Evolutionary conservation across 2,329 filamentous ascomycete genomes (phyloP).

Genomic region (Pseudogymnoascus sp.): DNA sequence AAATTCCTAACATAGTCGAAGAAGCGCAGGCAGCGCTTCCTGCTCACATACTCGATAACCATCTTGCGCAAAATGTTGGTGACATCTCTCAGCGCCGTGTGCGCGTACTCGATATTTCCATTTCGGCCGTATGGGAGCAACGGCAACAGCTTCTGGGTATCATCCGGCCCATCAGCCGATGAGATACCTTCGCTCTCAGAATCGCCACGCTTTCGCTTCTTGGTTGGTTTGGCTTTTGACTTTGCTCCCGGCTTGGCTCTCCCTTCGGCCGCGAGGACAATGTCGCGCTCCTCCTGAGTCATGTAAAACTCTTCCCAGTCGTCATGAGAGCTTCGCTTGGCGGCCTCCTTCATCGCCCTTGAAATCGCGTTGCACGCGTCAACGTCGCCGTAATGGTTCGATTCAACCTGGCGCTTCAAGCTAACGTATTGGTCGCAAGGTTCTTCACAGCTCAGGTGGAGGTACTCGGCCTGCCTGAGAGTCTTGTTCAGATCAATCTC

Average conservation of each 20-base stretch:
- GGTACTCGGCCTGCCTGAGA: slow-evolving; percentile 27
- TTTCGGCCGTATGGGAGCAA: slow-evolving; percentile 12
- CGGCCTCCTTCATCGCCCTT: slow-evolving; percentile 13
- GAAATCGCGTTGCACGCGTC: slow-evolving; percentile 3
- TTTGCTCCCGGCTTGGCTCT: not conserved
- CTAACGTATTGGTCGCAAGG: slow-evolving; percentile 25
- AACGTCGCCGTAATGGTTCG: slow-evolving; percentile 9
- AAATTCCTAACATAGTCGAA: slow-evolving; percentile 27
- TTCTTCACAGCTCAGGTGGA: slow-evolving; percentile 23
- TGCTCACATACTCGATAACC: slow-evolving; percentile 27
- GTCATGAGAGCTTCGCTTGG: slow-evolving; percentile 15
- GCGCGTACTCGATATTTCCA: slow-evolving; percentile 13
- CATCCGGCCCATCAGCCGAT: slow-evolving; percentile 9
- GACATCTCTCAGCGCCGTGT: slow-evolving; percentile 19
- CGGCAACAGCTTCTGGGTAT: slow-evolving; percentile 13
- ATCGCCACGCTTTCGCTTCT: slow-evolving; percentile 6
- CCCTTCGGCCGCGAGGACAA: not conserved
- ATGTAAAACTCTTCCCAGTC: slow-evolving; percentile 29
- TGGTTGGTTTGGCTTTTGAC: slow-evolving; percentile 7
- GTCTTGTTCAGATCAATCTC: slow-evolving; percentile 20
- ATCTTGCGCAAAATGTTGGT: slow-evolving; percentile 22
- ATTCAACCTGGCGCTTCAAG: slow-evolving; percentile 14
- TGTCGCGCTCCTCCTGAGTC: not conserved
- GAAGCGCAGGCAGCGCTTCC: slow-evolving; percentile 29
- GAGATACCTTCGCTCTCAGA: slow-evolving; percentile 11